Evolutionary conservation across 305 asterid genomes (phyloP), one percentile per base, ranked within the genome.

Genomic region (Solanum aculeatissimum): DNA sequence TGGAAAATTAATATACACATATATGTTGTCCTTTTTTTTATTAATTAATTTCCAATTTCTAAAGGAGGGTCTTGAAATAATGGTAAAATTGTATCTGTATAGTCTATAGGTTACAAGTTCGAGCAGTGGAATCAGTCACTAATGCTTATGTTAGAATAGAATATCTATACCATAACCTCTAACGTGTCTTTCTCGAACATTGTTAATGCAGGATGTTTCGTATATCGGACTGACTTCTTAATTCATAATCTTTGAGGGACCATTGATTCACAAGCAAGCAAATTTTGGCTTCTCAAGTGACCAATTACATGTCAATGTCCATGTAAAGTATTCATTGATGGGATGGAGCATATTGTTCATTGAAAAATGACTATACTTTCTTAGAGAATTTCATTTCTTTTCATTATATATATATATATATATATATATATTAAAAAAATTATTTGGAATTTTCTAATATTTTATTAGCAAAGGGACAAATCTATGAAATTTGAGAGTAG

Each of bases 281-380:
- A 45, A 45, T 74, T 74, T 43, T 72, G 25, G 81, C 42, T 74
- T 74, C 81, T 47, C 42, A 74, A 74, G 23, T 25, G 23, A 47
- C 81, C 81, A 74, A 43, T 14, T 74, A 74, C 60, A 72, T 74
- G 60, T 74, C 81, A 74, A 47, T 47, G 40, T 74, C 60, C 42
- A 25, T 74, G 81, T 74, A 74, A 74, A 74, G 81, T 74, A 14
- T 10, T 14, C 40, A 13, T 47, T 74, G 81, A 74, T 74, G 54
- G 79, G 54, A 40, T 40, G 53, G 79, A n/a, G 51, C 55, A 71
- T 70, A 40, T 63, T 63, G 27, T 69, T 69, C 51, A 69, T 35
- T 69, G 35, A 43, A 72, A 71, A 72, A 12, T 72, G 53, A 23
- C 57, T 4, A 66, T 66, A 23, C 42, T 63, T 65, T 68, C 47